phyloP scores from a whole-genome alignment of 805 yeast species.

The Yamadazyma philogaea region DNA sequence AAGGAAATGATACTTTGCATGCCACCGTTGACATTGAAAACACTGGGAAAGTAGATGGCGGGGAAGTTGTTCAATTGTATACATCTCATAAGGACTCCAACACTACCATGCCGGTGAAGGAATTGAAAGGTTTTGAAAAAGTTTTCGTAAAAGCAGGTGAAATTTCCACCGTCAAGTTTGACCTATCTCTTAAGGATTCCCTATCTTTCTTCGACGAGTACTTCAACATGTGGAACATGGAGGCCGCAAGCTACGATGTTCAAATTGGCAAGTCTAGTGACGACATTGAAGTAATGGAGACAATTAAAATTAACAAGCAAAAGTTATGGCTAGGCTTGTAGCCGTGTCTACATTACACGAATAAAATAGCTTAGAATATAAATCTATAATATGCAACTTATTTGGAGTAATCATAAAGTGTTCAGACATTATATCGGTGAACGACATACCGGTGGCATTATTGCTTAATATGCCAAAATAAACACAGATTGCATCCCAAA shows the following conservation, averaged over 20 bases:
- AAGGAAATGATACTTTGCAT: constrained; percentile 25
- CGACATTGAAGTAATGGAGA: constrained; percentile 12
- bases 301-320: constrained; percentile 8
- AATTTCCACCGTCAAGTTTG: constrained; percentile 14
- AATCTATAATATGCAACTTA: too few relatives aligned
- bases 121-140: constrained; percentile 30
- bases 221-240: constrained; percentile 24
- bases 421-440: constrained; percentile 2
- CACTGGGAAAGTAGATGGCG: constrained; percentile 23
- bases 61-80: constrained; percentile 30
- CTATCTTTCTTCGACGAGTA: constrained; percentile 30
- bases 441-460: constrained; percentile 37
- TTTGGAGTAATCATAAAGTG: background rate
- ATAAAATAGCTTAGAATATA: too few relatives aligned
- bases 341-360: background rate
- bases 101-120: constrained; percentile 25
- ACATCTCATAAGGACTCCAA: constrained; percentile 17
- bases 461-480: constrained; percentile 46
- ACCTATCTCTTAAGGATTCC: constrained; percentile 23
- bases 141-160: constrained; percentile 20
- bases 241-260: constrained; percentile 24
- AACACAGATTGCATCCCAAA: constrained; percentile 44
- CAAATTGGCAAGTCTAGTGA: constrained; percentile 23
- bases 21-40: constrained; percentile 25
- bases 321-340: constrained; percentile 12